Evolutionary conservation across 1,139 yeast species (phyloP), one percentile per base, ranked within the genome.

Genomic region (Williopsis jadinii): DNA sequence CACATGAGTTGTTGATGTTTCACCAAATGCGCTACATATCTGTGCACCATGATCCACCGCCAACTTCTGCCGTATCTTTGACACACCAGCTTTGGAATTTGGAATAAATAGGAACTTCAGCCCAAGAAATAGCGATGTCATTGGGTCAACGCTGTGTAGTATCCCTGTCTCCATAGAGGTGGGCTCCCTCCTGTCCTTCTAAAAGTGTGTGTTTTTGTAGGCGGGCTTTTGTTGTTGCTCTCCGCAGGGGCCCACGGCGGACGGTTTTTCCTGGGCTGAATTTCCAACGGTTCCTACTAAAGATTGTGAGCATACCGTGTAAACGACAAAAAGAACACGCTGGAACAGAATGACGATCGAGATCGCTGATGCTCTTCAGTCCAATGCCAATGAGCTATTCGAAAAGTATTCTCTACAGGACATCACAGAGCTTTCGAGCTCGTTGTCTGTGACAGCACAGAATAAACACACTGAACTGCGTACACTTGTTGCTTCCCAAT

Each of bases 401-500:
- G 28, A 35, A 28, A 14, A 27, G 5, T 30, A 44, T 28, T 14
- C 42, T 12, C 42, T 44, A 5, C 38, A 35, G 9, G 48, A 44
- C 24, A 40, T 44, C 37, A 36, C 38, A 0, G 45, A 44, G 13
- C 42, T 44, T 9, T 42, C 45, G 11, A 41, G 30, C 11, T 28
- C 44, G 0, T 30, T 44, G 14, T 32, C 38, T n/a, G 37, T 33
- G 5, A 42, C 42, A n/a, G 32, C 51, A 8, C 30, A 32, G 9
- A 36, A 34, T 9, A 43, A 69, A 48, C 61, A 66, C 48, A 54
- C 59, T 12, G 77, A 77, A 40, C 64, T 83, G 28, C 75, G 83
- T 43, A 53, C 63, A 3, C 63, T 82, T 36, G 87, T 84, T 10
- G 86, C 88, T 3, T 63, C 63, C 33, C 77, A 80, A 55, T 83